Base-by-base conservation (phyloP, 192 early-diverging fungal genomes). In the Chytriomyces sp. region DNA sequence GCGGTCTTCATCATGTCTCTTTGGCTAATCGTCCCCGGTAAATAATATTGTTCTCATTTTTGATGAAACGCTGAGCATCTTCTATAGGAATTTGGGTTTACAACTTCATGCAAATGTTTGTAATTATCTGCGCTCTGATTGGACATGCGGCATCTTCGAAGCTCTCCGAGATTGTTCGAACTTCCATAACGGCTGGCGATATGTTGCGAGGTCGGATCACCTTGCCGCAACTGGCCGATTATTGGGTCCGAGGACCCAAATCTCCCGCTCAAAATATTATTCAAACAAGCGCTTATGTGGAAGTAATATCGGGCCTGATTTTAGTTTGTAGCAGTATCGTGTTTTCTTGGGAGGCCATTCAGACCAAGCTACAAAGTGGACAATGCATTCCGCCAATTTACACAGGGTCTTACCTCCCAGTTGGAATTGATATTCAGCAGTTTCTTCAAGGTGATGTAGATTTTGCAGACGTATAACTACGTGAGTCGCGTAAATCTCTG, bases 391-490 rank as follows among this genome's bases (percentile, higher is more conserved):
- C 70, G n/a, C 58, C 70, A 5, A 36, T 41, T 41, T 72, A 72
- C 39, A 37, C 38, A 39, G 25, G 33, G 4, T 28, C 56, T 33
- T 30, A n/a, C 6, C 30, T 72, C 26, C 70, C 70, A 5, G 5
- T 26, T 22, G 70, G 70, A 25, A 72, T 72, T 25, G 41, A 59
- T 60, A 39, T 72, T 5, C 2, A 54, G 19, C 34, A 61, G 7
- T 72, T 25, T 22, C 12, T 72, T 26, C 70, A 72, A 44, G 70
- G 70, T 19, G 59, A 61, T 61, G 41, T 60, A n/a, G 58, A 72
- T 31, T 72, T 37, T 49, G 59, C 57, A 30, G 59, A 38, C 26
- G 59, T n/a, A 72, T 40, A 72, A 61, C 34, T 72, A 60, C 25
- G 70, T n/a, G 70, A 8, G 8, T 72, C 7, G 57, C 70, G 39